Evolutionary conservation across 1,284 basidiomycete species (phyloP), one percentile per base, ranked within the genome.

Genomic region (Rhodotorula sp.): DNA sequence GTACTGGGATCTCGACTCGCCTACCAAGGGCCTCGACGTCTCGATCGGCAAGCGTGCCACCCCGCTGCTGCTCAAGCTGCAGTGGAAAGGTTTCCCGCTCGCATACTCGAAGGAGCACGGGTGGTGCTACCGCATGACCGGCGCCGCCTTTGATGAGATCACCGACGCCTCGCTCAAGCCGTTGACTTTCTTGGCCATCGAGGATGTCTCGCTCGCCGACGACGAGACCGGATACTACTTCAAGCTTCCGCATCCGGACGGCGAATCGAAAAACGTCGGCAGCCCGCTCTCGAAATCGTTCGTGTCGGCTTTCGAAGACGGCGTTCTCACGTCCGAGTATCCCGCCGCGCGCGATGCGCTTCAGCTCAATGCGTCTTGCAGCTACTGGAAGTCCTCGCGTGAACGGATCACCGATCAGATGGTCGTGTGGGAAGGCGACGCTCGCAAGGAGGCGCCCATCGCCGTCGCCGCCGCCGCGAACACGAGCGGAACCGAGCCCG

Each of bases 231-330:
- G 84, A 2, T 88, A 70, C 2, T 98, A 93, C 81, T 92, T 92
- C 85, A 95, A 97, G 81, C 85, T 99, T 1, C 97, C 95, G 1
- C 97, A 99, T 82, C 93, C 94, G 79, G 92, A 95, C 76, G 95
- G 97, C 5, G 95, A 97, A 72, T 86, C 86, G 54, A 91, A 92
- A 58, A 98, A 98, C 78, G 95, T 99, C 21, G 95, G 94, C 1
- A 94, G 86, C 75, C 95, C 95, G 0, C 86, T 99, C 18, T 86
- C 88, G 62, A 98, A 98, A 82, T 87, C 86, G 7, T 99, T 98
- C 81, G 85, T 97, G 80, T 89, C 91, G 78, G 91, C 88, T 74
- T 89, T 93, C 58, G 90, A 93, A 80, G 89, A 93, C 75, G 92
- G 92, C 15, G 90, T 89, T 15, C 81, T 97, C 67, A 89, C 88